Percentiles rank a stretch among this genome's conserved stretches.
Evolutionary conservation across 1,139 yeast species (phyloP).

Genomic region (Saccharomycopsis hybrid): DNA sequence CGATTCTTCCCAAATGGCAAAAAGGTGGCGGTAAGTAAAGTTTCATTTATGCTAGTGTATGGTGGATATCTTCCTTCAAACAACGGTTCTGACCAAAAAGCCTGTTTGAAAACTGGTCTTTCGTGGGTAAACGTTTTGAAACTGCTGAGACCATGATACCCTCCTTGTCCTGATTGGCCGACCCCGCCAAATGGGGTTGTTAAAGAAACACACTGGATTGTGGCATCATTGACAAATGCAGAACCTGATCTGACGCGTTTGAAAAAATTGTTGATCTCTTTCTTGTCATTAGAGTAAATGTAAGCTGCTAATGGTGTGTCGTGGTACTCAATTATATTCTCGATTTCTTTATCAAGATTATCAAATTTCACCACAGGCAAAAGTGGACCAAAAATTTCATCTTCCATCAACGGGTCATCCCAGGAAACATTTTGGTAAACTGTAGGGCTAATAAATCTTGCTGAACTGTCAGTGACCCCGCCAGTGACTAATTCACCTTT

Average conservation of each 20-base stretch:
- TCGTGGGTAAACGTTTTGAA: conserved; percentile 71
- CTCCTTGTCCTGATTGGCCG: conserved; percentile 75
- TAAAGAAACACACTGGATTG: conserved; percentile 66
- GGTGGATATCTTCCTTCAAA: conserved; percentile 69
- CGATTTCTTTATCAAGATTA: conserved; percentile 35
- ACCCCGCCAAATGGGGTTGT: conserved; percentile 89
- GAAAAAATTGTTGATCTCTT: conserved; percentile 47
- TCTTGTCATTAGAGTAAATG: conserved; percentile 52
- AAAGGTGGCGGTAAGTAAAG: conserved; percentile 25
- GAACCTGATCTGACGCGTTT: conserved; percentile 68
- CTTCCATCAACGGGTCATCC: conserved; percentile 66
- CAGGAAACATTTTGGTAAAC: conserved; percentile 54
- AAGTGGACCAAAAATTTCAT: conserved; percentile 82
- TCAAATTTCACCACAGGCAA: conserved; percentile 61
- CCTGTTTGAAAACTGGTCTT: conserved; percentile 64
- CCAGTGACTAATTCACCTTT: conserved; percentile 55
- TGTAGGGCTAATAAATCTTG: conserved; percentile 66
- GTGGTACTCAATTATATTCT: conserved; percentile 42
- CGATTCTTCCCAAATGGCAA: conserved; percentile 11
- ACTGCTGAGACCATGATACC: conserved; percentile 75
- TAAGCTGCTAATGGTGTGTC: conserved; percentile 90
- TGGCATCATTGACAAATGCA: conserved; percentile 60
- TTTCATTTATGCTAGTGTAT: conserved; percentile 35
- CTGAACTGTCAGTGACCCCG: conserved; percentile 40
- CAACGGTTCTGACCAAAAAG: conserved; percentile 56